phyloP scores from a whole-genome alignment of 306 rosid species.

The Lathyrus oleraceus region DNA sequence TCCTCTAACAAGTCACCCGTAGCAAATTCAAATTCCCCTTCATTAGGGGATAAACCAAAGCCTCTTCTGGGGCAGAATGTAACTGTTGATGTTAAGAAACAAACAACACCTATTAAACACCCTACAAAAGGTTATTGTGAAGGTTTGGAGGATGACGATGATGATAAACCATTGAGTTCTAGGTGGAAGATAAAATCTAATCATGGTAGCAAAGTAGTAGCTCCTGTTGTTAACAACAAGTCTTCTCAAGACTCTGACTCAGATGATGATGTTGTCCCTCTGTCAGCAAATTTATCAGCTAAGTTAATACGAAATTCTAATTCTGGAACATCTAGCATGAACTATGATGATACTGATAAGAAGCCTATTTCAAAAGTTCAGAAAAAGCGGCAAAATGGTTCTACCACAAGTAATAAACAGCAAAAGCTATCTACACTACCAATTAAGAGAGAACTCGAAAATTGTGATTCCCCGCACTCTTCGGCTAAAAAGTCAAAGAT shows the following conservation, averaged over 20 bases:
- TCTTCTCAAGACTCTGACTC: constrained; percentile 45
- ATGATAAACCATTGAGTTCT: constrained; percentile 43
- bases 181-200: constrained; percentile 36
- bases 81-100: constrained; percentile 36
- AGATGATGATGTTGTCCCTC: constrained; percentile 48
- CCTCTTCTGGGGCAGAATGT: constrained; percentile 19
- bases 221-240: constrained; percentile 32
- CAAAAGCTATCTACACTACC: constrained; percentile 33
- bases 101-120: constrained; percentile 7
- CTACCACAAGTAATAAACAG: constrained; percentile 32
- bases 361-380: constrained; percentile 41
- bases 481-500: constrained; percentile 46
- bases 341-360: constrained; percentile 24
- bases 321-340: constrained; percentile 39
- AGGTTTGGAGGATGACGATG: constrained; percentile 51
- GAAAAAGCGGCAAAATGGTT: constrained; percentile 40
- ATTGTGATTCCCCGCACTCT: constrained; percentile 29
- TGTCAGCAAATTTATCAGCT: constrained; percentile 25
- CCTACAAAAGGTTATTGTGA: neutral
- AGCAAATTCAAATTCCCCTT: constrained; percentile 30
- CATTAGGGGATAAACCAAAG: constrained; percentile 37
- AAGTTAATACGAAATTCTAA: constrained; percentile 24
- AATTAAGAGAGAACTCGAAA: constrained; percentile 45
- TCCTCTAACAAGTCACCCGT: constrained; percentile 28
- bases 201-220: constrained; percentile 32